Conservation (phyloP, 2,329 filamentous ascomycete species). For the Beauveria asiatica region DNA sequence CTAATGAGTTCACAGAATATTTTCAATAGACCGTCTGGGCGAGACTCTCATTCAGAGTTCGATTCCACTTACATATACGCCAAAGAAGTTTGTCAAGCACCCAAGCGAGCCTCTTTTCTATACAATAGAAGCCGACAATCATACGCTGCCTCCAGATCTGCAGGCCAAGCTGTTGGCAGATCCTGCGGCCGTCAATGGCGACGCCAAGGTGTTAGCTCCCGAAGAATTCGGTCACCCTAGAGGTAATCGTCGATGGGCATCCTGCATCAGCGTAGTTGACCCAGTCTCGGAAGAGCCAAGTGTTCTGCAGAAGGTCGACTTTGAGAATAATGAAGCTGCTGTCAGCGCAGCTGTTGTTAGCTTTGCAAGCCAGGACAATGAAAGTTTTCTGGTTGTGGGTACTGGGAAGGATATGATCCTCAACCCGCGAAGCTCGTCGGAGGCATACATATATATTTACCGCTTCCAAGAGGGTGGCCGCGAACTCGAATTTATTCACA, state of each 20-base stretch:
- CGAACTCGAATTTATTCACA: slow-evolving; percentile 89
- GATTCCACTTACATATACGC: slow-evolving; percentile 82
- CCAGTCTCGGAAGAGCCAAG: slow-evolving; percentile 61
- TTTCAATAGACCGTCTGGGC: slow-evolving; percentile 78
- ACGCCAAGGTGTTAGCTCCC: slow-evolving; percentile 60
- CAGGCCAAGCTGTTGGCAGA: slow-evolving; percentile 67
- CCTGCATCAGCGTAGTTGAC: slow-evolving; percentile 88
- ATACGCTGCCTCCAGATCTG: slow-evolving; percentile 75
- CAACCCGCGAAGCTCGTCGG: slow-evolving; percentile 64
- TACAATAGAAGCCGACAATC: slow-evolving; percentile 88
- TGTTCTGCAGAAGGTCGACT: slow-evolving; percentile 68
- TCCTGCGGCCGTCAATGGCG: slow-evolving; percentile 61
- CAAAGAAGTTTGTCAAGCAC: slow-evolving; percentile 77
- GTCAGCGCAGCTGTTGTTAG: slow-evolving; percentile 77
- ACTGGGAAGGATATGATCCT: slow-evolving; percentile 85
- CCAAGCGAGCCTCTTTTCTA: slow-evolving; percentile 87
- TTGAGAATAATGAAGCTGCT: slow-evolving; percentile 85
- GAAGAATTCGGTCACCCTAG: slow-evolving; percentile 85
- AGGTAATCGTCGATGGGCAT: slow-evolving; percentile 83
- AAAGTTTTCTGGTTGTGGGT: slow-evolving; percentile 86
- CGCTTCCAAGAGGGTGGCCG: slow-evolving; percentile 80
- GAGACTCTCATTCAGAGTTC: slow-evolving; percentile 82
- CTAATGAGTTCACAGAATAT: slow-evolving; percentile 52
- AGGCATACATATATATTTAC: slow-evolving; percentile 88
- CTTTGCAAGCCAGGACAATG: slow-evolving; percentile 82